These are phyloP conservation scores for Suaeda aralocaspica DNA, from an alignment of 148 eudicot species.

Conservation along the genomic window DNA sequence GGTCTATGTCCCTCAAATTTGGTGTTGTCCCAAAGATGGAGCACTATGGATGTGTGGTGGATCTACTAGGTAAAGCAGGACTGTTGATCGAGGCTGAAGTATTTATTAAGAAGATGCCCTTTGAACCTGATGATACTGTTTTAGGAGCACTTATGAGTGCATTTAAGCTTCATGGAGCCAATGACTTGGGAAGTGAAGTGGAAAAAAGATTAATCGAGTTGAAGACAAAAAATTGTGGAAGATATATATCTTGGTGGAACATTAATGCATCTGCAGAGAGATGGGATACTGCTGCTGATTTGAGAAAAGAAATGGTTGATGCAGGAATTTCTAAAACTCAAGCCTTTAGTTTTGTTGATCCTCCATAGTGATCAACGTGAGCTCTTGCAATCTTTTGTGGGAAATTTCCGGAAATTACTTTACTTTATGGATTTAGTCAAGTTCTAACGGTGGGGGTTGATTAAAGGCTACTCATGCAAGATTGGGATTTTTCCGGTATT, in stretches of 20 bases:
- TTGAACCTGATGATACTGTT: slow-evolving; percentile 55
- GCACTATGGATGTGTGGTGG: slow-evolving; percentile 73
- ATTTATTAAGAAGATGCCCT: slow-evolving; percentile 50
- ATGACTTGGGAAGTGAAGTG: slow-evolving; percentile 46
- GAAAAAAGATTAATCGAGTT: slow-evolving; percentile 36
- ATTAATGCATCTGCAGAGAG: slow-evolving; percentile 50
- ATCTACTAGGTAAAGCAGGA: slow-evolving; percentile 64
- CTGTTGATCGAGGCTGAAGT: slow-evolving; percentile 52
- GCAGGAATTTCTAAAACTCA: slow-evolving; percentile 46
- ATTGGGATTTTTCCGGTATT: no score
- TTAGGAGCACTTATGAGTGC: slow-evolving; percentile 62
- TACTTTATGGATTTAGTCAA: no score
- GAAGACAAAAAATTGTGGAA: slow-evolving; percentile 43
- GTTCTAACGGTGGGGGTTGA: no score
- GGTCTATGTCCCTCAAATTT: slow-evolving; percentile 39
- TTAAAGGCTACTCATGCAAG: no score
- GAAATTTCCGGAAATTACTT: no score
- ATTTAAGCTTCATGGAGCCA: slow-evolving; percentile 53
- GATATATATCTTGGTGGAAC: slow-evolving; percentile 44
- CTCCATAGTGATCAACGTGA: not conserved
- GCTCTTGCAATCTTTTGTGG: no score
- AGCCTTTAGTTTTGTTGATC: slow-evolving; percentile 39
- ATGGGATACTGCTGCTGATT: slow-evolving; percentile 51
- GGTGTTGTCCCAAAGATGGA: slow-evolving; percentile 52
- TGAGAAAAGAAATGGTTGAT: slow-evolving; percentile 45